Conservation (phyloP, 2,329 filamentous ascomycete species). For the Aureobasidium melanogenum region DNA sequence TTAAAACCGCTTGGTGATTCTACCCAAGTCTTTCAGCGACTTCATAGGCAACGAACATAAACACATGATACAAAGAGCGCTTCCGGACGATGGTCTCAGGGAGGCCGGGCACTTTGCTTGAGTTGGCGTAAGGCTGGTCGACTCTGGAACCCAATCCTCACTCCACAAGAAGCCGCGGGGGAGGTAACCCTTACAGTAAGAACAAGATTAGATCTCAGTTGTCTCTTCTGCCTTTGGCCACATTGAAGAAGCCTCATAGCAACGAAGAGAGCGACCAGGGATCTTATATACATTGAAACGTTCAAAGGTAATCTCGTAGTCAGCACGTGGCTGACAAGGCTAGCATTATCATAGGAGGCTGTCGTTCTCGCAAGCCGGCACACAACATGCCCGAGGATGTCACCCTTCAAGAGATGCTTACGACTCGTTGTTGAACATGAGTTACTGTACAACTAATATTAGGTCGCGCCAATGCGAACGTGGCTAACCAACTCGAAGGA, state of each 20-base stretch:
- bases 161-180: no score
- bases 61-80: background rate
- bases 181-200: background rate
- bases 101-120: background rate
- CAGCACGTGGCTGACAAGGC: background rate
- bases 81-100: background rate
- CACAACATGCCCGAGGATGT: background rate
- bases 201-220: no score
- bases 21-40: background rate
- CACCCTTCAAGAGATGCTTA: background rate
- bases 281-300: background rate
- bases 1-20: background rate
- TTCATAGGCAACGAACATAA: background rate
- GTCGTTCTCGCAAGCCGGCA: background rate
- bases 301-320: background rate
- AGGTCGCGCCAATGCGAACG: background rate
- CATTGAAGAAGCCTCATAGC: background rate
- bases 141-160: no score
- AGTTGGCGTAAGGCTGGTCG: background rate
- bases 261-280: background rate
- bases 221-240: no score
- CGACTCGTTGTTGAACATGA: slow-evolving; percentile 3
- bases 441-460: slow-evolving; percentile 1
- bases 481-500: background rate
- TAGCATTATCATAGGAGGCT: background rate